Percentiles rank a stretch among this genome's conserved stretches.
Conservation (phyloP, 495 filamentous ascomycete species). For the Polyplosphaeria fusca region DNA sequence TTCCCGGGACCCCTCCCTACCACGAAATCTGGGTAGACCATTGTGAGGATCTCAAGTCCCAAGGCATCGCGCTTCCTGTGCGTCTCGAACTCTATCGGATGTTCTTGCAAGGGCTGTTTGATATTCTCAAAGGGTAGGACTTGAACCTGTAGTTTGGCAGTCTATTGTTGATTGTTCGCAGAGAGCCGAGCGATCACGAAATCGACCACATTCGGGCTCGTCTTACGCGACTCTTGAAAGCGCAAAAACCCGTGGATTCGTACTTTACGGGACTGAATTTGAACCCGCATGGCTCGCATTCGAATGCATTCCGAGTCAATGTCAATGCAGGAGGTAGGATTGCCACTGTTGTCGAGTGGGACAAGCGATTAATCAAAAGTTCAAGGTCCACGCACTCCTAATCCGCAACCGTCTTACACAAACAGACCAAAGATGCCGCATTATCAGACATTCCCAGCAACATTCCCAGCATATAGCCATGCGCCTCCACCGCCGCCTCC, state of each 20-base stretch:
- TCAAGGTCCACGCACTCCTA: conserved; percentile 7
- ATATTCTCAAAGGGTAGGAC: conserved; percentile 33
- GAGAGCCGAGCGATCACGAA: conserved; percentile 17
- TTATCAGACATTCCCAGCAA: conserved; percentile 8
- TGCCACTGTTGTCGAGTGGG: background rate
- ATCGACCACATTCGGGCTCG: conserved; percentile 10
- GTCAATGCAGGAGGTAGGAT: background rate
- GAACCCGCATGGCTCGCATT: conserved; percentile 9
- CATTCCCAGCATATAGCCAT: conserved; percentile 10
- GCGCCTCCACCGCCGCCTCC: conserved; percentile 5
- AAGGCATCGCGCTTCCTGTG: conserved; percentile 47
- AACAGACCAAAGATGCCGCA: conserved; percentile 10
- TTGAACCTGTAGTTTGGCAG: background rate
- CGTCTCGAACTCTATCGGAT: conserved; percentile 55
- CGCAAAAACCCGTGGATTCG: conserved; percentile 29
- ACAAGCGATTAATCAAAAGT: background rate
- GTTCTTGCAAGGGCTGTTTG: conserved; percentile 50
- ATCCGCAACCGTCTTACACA: conserved; percentile 1
- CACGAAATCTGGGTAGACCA: conserved; percentile 54
- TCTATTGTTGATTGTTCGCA: background rate
- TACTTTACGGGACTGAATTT: conserved; percentile 23
- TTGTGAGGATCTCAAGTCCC: conserved; percentile 50
- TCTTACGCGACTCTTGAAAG: conserved; percentile 24
- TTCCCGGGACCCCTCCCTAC: conserved; percentile 44
- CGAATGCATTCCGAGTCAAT: background rate